phyloP scores from a whole-genome alignment of 2,329 filamentous ascomycete genomes.

The Clarireedia hainanense region DNA sequence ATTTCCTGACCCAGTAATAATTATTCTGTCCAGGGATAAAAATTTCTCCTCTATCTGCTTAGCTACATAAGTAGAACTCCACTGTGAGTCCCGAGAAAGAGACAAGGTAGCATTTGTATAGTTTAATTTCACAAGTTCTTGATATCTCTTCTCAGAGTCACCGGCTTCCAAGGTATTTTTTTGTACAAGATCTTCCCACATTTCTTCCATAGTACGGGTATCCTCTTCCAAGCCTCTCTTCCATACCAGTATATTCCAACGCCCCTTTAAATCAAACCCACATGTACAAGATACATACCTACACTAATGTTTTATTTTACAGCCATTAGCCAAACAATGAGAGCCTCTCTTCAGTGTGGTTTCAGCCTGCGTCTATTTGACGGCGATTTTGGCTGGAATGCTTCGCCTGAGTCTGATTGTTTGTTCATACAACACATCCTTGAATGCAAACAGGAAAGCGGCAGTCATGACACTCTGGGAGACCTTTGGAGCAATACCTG shows the following conservation, averaged over 20 bases:
- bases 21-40: no score
- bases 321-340: background rate
- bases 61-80: no score
- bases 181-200: no score
- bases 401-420: slow-evolving; percentile 55
- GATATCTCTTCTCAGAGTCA: no score
- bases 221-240: background rate
- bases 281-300: background rate
- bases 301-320: background rate
- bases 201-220: background rate
- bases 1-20: no score
- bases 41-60: no score
- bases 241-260: background rate
- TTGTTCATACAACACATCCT: slow-evolving; percentile 87
- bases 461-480: slow-evolving; percentile 95
- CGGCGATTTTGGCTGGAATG: slow-evolving; percentile 20
- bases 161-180: no score
- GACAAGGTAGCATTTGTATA: no score
- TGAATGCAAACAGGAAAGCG: slow-evolving; percentile 94
- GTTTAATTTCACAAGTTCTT: no score
- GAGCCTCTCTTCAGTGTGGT: background rate
- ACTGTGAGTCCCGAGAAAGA: no score
- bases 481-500: slow-evolving; percentile 92
- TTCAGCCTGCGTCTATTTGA: background rate
- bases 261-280: background rate